phyloP scores from a whole-genome alignment of 495 filamentous ascomycete species.

The Umbilicaria muhlenbergii region DNA sequence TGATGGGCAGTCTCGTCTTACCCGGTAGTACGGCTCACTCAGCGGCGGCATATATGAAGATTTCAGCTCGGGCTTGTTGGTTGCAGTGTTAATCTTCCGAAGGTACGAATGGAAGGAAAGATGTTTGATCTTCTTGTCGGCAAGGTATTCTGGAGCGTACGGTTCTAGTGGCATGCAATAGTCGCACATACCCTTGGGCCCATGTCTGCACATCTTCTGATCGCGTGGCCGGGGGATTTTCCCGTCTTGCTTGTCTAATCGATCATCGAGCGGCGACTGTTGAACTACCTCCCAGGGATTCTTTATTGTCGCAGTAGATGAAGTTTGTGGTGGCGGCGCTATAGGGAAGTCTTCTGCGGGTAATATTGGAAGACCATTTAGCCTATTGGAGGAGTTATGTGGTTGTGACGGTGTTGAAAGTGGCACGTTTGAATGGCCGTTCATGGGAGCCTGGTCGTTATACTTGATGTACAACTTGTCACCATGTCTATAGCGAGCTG shows the following conservation, averaged over 20 bases:
- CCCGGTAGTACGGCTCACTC: constrained; percentile 83
- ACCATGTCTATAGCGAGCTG: constrained; percentile 49
- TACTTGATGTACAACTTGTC: constrained; percentile 82
- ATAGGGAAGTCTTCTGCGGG: constrained; percentile 51
- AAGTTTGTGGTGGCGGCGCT: constrained; percentile 37
- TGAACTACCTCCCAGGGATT: constrained; percentile 88
- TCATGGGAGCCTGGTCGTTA: constrained; percentile 33
- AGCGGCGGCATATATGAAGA: constrained; percentile 93
- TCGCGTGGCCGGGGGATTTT: constrained; percentile 73
- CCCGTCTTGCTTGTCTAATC: constrained; percentile 76
- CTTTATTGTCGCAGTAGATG: constrained; percentile 47
- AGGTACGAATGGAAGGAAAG: constrained; percentile 91
- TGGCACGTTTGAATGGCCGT: constrained; percentile 29
- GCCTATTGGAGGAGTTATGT: constrained; percentile 35
- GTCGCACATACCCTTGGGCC: constrained; percentile 95
- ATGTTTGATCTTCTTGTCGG: constrained; percentile 96
- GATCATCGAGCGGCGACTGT: constrained; percentile 74
- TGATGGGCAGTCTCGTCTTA: constrained; percentile 76
- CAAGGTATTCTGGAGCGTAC: constrained; percentile 71
- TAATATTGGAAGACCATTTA: constrained; percentile 67
- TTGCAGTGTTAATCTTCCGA: constrained; percentile 84
- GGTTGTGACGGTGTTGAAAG: constrained; percentile 13
- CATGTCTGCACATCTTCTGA: constrained; percentile 84
- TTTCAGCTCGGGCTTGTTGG: constrained; percentile 84
- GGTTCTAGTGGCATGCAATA: constrained; percentile 98